These are phyloP conservation scores for Stachybotrys echinatus DNA, from an alignment of 2,329 filamentous ascomycete species.

Conservation along the genomic window DNA sequence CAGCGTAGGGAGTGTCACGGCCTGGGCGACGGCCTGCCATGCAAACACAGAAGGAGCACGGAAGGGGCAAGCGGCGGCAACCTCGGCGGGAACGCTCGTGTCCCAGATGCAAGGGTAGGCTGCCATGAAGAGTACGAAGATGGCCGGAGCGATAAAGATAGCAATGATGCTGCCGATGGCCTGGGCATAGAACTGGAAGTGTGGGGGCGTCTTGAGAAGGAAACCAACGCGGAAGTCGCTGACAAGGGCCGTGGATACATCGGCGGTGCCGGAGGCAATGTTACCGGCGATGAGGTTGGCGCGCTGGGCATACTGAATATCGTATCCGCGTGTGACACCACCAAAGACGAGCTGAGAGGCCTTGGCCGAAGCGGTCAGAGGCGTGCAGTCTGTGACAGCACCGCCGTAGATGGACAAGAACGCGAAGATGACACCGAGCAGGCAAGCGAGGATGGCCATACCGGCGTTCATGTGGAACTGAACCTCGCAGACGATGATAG, in stretches of 20 bases:
- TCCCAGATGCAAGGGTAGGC: conserved; percentile 65
- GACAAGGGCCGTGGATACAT: conserved; percentile 48
- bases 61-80: conserved; percentile 45
- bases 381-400: conserved; percentile 55
- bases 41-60: conserved; percentile 57
- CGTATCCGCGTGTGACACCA: conserved; percentile 53
- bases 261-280: conserved; percentile 50
- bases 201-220: conserved; percentile 58
- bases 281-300: conserved; percentile 62
- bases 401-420: conserved; percentile 45
- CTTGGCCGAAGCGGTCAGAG: conserved; percentile 62
- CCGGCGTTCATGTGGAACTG: conserved; percentile 54
- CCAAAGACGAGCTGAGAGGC: conserved; percentile 65
- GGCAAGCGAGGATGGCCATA: conserved; percentile 47
- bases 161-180: conserved; percentile 56
- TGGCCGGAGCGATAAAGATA: conserved; percentile 61
- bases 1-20: conserved; percentile 50
- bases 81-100: conserved; percentile 30
- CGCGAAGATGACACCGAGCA: conserved; percentile 53
- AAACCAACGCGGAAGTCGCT: conserved; percentile 65
- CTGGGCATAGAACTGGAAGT: conserved; percentile 63
- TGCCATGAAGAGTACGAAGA: conserved; percentile 63
- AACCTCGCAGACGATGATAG: conserved; percentile 42
- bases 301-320: conserved; percentile 47
- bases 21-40: conserved; percentile 60